A percentile compares a stretch with the other conserved stretches of the same genome.
phyloP scores from a whole-genome alignment of 2,329 filamentous ascomycete genomes.

The Graphiopsis chlorocephala region DNA sequence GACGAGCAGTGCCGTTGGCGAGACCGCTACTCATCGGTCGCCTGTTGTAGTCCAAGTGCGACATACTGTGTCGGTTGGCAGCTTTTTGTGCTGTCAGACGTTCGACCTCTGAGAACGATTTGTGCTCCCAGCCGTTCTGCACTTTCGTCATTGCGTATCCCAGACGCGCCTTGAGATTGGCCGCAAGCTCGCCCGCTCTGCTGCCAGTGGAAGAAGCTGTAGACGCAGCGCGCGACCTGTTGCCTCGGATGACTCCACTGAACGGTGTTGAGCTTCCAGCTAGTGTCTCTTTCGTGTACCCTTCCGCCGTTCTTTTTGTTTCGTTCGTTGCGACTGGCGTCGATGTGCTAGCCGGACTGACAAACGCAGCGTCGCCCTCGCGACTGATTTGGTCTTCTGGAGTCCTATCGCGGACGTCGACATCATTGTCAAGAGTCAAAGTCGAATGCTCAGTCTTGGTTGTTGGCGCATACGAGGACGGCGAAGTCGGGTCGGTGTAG shows the following conservation, averaged over 20 bases:
- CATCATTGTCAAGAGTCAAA: not conserved
- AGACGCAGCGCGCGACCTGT: conserved; percentile 72
- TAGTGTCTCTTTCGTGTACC: conserved; percentile 63
- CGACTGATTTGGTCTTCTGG: conserved; percentile 21
- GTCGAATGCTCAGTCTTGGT: not conserved
- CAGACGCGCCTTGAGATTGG: conserved; percentile 76
- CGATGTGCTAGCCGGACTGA: conserved; percentile 25
- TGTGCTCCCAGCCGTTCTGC: conserved; percentile 81
- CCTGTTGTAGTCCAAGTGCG: conserved; percentile 24
- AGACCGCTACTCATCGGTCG: conserved; percentile 30
- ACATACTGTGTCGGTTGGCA: conserved; percentile 27
- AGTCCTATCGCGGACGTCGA: conserved; percentile 15
- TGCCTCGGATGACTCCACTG: conserved; percentile 33
- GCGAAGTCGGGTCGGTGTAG: conserved; percentile 32
- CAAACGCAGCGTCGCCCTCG: conserved; percentile 10
- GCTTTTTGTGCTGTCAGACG: conserved; percentile 66
- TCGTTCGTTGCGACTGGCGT: conserved; percentile 43
- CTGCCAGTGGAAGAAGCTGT: conserved; percentile 61
- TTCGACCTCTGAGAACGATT: conserved; percentile 75
- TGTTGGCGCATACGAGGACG: conserved; percentile 21
- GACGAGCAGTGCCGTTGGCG: conserved; percentile 26
- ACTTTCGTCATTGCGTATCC: conserved; percentile 95
- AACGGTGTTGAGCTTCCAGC: conserved; percentile 31
- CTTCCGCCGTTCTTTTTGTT: conserved; percentile 75
- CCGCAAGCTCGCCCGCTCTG: conserved; percentile 79